Evolutionary conservation across 768 basidiomycete species (phyloP), one percentile per base, ranked within the genome.

Genomic region (Boletus bicolor): DNA sequence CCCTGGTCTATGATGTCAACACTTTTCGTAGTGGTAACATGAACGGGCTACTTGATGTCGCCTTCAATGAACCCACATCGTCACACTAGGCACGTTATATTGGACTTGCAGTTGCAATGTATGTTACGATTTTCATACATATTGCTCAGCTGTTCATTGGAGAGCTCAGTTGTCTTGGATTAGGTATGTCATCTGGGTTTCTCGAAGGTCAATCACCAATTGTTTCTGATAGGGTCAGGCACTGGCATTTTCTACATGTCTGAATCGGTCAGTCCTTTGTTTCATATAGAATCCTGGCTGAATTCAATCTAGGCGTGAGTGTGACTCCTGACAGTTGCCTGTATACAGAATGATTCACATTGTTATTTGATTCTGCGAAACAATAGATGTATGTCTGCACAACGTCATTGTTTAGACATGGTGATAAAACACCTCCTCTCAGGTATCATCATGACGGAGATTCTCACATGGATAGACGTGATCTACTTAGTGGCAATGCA

Each of bases 1-100:
- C 44, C 55, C 5, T 62, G 60, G 61, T 48, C 60, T 26, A 8
- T 7, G 9, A 58, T 45, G 35, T 54, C 56, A 7, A 51, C 53
- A 1, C 53, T 61, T 38, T 62, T 56, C 37, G n/a, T 62, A 8
- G 38, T 51, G 52, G 61, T 62, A 53, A 47, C 19, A 3, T 39
- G 9, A 17, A 36, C 9, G 36, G 41, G 24, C 15, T 14, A 17
- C 39, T 44, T 10, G 3, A 17, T 41, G 0, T 0, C 14, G 8
- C 41, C 5, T 28, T n/a, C n/a, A 44, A 9, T 44, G 43, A 6
- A 49, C n/a, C 14, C 24, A 5, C 9, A 21, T 19, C 7, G 15
- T 54, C 8, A 6, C 15, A 14, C 9, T 28, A 54, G 60, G 34
- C 49, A 0, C 60, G 60, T 34, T 62, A 62, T 26, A 4, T 53